Evolutionary conservation across 2,329 filamentous ascomycete species (phyloP), one percentile per base, ranked within the genome.

Genomic region (Beauveria sp.): DNA sequence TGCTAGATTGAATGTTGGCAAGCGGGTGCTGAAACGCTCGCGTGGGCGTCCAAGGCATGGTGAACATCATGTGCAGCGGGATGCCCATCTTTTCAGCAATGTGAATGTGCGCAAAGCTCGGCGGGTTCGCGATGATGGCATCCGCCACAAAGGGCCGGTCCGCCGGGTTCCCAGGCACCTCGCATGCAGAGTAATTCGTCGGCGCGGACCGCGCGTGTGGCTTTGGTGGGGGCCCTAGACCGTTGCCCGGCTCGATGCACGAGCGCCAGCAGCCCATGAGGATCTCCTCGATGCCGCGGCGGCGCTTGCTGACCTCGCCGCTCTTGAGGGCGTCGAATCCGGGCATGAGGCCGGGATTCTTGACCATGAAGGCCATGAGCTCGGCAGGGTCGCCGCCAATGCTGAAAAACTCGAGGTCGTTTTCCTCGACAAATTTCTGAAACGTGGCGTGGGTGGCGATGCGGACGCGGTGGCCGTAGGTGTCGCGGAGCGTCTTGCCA

Each of bases 21-120:
- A 96, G 78, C 0, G 92, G 92, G 68, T 96, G 92, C 0, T 91
- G 90, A 66, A 96, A 96, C 0, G 88, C 84, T 70, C 90, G 86
- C 0, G 92, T 96, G 0, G 91, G 88, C 1, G 90, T 90, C 88
- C 91, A 96, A 0, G 92, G 92, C 91, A 96, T 96, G 1, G 92
- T 96, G 74, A 96, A 96, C 89, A 96, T 96, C 73, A 96, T 85
- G 67, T 92, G 89, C 9, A 91, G 70, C 0, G 89, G 89, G 54
- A 91, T 85, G 0, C 87, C 88, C 67, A 91, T 73, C 72, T 88
- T 89, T 72, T 92, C 87, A 0, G 89, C 89, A 62, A 87, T 82
- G 68, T 92, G 89, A 3, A 91, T 79, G 67, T 91, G 88, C 0
- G 87, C 88, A 73, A 91, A 91, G 67, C 86, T 89, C 0, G 89